Percentiles rank a stretch among this genome's conserved stretches.
These are phyloP conservation scores for Setaria viridis DNA, from an alignment of 202 grass and related monocot species.

Conservation along the genomic window DNA sequence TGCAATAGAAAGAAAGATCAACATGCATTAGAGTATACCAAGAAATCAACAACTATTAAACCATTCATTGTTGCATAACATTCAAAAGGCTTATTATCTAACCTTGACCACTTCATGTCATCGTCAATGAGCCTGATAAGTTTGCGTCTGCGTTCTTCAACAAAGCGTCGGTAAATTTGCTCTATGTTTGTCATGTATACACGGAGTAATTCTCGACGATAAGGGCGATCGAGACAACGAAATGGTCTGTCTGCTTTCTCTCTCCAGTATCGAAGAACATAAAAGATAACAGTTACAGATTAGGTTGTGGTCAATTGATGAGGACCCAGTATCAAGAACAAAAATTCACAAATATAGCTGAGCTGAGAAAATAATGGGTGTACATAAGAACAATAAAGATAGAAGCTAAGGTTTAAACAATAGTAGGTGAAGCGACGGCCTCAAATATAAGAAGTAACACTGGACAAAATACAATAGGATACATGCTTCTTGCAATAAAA, in stretches of 20 bases:
- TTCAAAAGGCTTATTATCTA: constrained; percentile 35
- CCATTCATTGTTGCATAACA: not conserved
- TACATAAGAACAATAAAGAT: constrained; percentile 21
- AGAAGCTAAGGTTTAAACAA: constrained; percentile 39
- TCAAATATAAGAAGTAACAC: constrained; percentile 32
- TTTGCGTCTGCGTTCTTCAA: constrained; percentile 69
- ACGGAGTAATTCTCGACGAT: constrained; percentile 68
- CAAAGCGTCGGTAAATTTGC: constrained; percentile 74
- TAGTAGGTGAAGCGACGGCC: not conserved
- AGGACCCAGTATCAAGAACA: not conserved
- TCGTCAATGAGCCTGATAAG: constrained; percentile 71
- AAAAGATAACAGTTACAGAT: constrained; percentile 36
- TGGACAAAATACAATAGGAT: not conserved
- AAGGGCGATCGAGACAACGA: constrained; percentile 70
- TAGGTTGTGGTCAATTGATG: constrained; percentile 21
- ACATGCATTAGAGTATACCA: constrained; percentile 29
- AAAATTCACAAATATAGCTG: constrained; percentile 11
- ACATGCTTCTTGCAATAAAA: constrained; percentile 9
- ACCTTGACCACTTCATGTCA: constrained; percentile 80
- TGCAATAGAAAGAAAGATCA: constrained; percentile 58
- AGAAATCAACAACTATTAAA: constrained; percentile 7
- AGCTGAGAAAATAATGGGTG: constrained; percentile 27
- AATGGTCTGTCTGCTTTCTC: constrained; percentile 81
- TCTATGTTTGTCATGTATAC: constrained; percentile 82
- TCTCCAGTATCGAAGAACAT: constrained; percentile 50